Evolutionary conservation across 495 filamentous ascomycete genomes (phyloP), one percentile per base, ranked within the genome.

Genomic region (Penicillium samsonianum): DNA sequence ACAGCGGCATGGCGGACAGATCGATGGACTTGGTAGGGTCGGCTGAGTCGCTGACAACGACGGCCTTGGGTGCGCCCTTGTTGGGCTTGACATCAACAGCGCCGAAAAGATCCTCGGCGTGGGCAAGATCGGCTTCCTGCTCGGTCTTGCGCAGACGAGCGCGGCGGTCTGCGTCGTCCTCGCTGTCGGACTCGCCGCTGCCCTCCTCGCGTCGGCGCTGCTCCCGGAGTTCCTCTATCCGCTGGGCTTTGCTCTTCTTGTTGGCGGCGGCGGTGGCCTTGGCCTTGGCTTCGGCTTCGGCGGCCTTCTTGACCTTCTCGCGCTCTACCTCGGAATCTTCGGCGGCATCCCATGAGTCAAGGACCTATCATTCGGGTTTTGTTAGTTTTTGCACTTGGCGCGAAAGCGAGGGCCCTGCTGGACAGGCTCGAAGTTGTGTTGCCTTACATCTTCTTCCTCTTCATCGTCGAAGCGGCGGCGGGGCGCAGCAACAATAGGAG

Each of bases 261-360:
- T 88, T 89, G 30, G 92, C 92, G 41, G 90, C 89, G n/a, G 92
- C 92, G 68, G 91, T 90, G 48, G 89, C 90, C 1, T 92, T 90
- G 31, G 89, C 91, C 71, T 93, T 95, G 48, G 91, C 93, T 70
- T 91, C 92, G 58, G 84, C 86, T 65, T 91, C 92, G 9, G 84
- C 90, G 16, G 85, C 91, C 74, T 90, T 90, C 76, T 89, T 90
- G 22, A 84, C 89, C 80, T 96, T 98, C 73, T 96, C 92, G 61
- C 90, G 89, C 78, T 99, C 95, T 50, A 87, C 92, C 66, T 99
- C 95, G 49, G 90, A 95, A 77, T 99, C 95, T 66, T 97, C 94
- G 56, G 90, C 94, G 40, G 91, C 93, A 63, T 96, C 92, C 95
- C 95, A 99, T 20, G 91, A 93, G 44, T 99, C 95, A 56, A 97